Percentiles rank a stretch among this genome's conserved stretches.
Evolutionary conservation across 2,329 filamentous ascomycete genomes (phyloP).

Genomic region (Ambrosiella xylebori): DNA sequence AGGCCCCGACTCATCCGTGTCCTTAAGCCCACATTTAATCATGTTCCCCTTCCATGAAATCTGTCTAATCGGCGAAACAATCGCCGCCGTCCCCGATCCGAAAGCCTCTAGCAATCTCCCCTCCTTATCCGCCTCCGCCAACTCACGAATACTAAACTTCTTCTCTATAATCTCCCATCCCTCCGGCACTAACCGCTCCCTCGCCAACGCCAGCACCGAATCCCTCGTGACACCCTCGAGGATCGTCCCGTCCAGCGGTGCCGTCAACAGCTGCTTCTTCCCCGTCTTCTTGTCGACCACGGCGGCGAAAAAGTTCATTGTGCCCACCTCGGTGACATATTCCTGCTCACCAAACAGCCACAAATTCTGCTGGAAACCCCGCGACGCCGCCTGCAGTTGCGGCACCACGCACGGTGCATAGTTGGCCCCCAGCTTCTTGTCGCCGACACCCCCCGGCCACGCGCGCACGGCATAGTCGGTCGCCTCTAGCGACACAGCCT

Average conservation of each 20-base stretch:
- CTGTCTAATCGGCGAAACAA: slow-evolving; percentile 75
- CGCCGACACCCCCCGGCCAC: slow-evolving; percentile 92
- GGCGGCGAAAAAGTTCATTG: slow-evolving; percentile 94
- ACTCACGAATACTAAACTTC: slow-evolving; percentile 79
- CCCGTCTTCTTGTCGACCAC: slow-evolving; percentile 74
- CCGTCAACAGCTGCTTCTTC: slow-evolving; percentile 83
- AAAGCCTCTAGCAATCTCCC: slow-evolving; percentile 86
- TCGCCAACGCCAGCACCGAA: slow-evolving; percentile 70
- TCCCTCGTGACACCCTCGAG: slow-evolving; percentile 89
- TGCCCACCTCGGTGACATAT: slow-evolving; percentile 91
- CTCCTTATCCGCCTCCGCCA: slow-evolving; percentile 65
- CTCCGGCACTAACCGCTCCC: slow-evolving; percentile 64
- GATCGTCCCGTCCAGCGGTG: slow-evolving; percentile 90
- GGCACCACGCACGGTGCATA: slow-evolving; percentile 99
- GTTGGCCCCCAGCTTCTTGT: slow-evolving; percentile 97
- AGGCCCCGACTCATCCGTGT: slow-evolving; percentile 72
- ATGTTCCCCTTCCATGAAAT: slow-evolving; percentile 76
- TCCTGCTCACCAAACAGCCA: slow-evolving; percentile 96
- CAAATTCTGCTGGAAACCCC: slow-evolving; percentile 93
- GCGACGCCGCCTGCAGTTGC: slow-evolving; percentile 75
- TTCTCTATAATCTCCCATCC: slow-evolving; percentile 82
- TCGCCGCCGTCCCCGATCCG: slow-evolving; percentile 80
- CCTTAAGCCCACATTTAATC: slow-evolving; percentile 67
- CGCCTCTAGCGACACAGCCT: slow-evolving; percentile 86
- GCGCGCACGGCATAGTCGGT: slow-evolving; percentile 93